Conservation (phyloP, 352 stramenopile genomes). For the Pythium aquatile region DNA sequence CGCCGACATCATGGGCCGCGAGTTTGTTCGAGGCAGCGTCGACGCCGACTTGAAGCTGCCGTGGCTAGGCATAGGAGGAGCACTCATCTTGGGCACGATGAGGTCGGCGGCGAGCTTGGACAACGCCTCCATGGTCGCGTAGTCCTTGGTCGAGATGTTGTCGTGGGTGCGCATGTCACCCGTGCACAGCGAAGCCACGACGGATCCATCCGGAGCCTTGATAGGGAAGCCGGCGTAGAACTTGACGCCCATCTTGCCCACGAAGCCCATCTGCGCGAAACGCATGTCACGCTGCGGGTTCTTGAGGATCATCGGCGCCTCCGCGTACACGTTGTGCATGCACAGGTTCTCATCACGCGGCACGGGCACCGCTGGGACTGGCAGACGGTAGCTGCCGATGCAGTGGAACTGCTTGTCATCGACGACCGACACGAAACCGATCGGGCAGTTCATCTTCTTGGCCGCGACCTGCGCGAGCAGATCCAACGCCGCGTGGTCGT, state of each 20-base stretch:
- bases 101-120: conserved; percentile 52
- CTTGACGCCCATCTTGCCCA: conserved; percentile 49
- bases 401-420: conserved; percentile 49
- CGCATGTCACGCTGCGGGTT: conserved; percentile 64
- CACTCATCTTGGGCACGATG: conserved; percentile 15
- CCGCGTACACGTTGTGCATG: conserved; percentile 52
- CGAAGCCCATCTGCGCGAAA: conserved; percentile 47
- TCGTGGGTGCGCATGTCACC: conserved; percentile 43
- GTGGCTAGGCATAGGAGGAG: neutral
- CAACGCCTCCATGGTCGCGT: conserved; percentile 70
- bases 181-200: conserved; percentile 47
- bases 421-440: conserved; percentile 61
- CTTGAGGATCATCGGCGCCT: conserved; percentile 63
- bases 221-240: conserved; percentile 72
- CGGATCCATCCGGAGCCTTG: conserved; percentile 38
- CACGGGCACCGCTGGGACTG: conserved; percentile 27
- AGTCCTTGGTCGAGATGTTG: conserved; percentile 68
- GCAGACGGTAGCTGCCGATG: conserved; percentile 46
- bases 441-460: conserved; percentile 47
- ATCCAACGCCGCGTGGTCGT: conserved; percentile 50
- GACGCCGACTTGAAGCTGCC: neutral
- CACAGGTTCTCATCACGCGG: conserved; percentile 58
- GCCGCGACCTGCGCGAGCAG: conserved; percentile 56
- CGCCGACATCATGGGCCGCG: neutral
- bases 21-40: neutral